Percentiles rank a stretch among this genome's conserved stretches.
Conservation (phyloP, 352 stramenopile genomes). For the Pythium chondricola region DNA sequence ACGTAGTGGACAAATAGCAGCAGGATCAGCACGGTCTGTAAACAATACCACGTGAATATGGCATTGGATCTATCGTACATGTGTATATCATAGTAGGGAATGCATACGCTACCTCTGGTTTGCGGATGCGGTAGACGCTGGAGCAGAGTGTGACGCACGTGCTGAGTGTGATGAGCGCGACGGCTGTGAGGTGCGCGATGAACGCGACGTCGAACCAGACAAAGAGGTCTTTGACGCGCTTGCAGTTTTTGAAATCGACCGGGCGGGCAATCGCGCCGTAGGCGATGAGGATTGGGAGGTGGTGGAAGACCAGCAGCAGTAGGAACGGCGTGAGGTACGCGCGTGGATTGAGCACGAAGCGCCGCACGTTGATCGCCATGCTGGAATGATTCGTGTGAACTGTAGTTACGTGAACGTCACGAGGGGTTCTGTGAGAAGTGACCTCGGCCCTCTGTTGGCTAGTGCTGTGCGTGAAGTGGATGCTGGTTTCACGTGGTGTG, state of each 20-base stretch:
- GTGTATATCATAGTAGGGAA: background rate
- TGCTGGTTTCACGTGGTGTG: no score
- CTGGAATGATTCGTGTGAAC: no score
- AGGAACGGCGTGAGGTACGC: conserved; percentile 62
- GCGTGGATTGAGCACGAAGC: conserved; percentile 71
- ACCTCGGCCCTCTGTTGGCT: no score
- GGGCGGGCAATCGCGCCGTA: conserved; percentile 37
- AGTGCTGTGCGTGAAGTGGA: no score
- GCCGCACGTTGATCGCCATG: conserved; percentile 41
- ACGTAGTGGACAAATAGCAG: conserved; percentile 54
- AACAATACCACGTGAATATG: conserved; percentile 1
- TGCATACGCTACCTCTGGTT: conserved; percentile 32
- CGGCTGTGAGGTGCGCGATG: conserved; percentile 36
- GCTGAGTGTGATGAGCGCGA: conserved; percentile 29
- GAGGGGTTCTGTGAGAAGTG: no score
- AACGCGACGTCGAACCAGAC: conserved; percentile 49
- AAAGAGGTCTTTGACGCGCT: conserved; percentile 45
- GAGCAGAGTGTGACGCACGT: conserved; percentile 45
- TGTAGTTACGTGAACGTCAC: no score
- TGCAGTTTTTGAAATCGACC: conserved; percentile 29
- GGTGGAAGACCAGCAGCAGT: conserved; percentile 48
- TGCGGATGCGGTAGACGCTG: conserved; percentile 44
- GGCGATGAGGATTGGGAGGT: conserved; percentile 60
- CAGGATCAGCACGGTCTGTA: conserved; percentile 45
- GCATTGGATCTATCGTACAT: background rate